Conservation (phyloP, 768 basidiomycete genomes). For the Lactarius psammicola region DNA sequence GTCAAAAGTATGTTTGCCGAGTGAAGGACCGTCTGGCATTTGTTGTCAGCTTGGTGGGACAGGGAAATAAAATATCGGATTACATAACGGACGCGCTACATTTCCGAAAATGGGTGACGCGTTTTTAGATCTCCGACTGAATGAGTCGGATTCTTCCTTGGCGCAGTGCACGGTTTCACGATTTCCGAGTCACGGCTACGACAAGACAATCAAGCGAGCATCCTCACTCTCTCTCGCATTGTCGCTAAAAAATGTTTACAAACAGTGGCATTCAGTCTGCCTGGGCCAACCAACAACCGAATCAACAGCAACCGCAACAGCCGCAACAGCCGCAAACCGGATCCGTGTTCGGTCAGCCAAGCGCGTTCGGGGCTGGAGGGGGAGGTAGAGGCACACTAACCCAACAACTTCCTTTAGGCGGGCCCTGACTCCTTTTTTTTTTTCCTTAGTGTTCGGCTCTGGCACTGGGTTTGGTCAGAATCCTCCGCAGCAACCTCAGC, state of each 20-base stretch:
- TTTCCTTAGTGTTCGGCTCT: slow-evolving; percentile 36
- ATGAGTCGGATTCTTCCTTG: slow-evolving; percentile 3
- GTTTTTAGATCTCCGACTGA: slow-evolving; percentile 24
- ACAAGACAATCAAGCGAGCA: background rate
- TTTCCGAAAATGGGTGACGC: slow-evolving; percentile 11
- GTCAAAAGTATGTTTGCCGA: slow-evolving; percentile 61
- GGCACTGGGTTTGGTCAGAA: slow-evolving; percentile 56
- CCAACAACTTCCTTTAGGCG: slow-evolving; percentile 19
- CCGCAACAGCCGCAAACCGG: slow-evolving; percentile 41
- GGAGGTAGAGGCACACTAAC: slow-evolving; percentile 31
- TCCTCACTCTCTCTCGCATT: background rate
- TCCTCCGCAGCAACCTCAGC: slow-evolving; percentile 47
- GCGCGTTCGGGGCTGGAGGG: slow-evolving; percentile 64
- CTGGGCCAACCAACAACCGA: slow-evolving; percentile 68
- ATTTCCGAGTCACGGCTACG: background rate
- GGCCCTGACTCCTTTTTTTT: slow-evolving; percentile 23
- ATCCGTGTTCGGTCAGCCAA: slow-evolving; percentile 69
- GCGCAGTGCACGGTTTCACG: background rate
- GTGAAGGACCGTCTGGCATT: slow-evolving; percentile 64
- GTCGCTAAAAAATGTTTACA: slow-evolving; percentile 57
- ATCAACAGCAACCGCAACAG: slow-evolving; percentile 60
- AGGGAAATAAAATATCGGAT: background rate
- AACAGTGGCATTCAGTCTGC: slow-evolving; percentile 51
- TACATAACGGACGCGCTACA: slow-evolving; percentile 17
- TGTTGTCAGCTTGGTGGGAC: background rate